phyloP scores from a whole-genome alignment of 441 rosid species.

The Adansonia gregorii region DNA sequence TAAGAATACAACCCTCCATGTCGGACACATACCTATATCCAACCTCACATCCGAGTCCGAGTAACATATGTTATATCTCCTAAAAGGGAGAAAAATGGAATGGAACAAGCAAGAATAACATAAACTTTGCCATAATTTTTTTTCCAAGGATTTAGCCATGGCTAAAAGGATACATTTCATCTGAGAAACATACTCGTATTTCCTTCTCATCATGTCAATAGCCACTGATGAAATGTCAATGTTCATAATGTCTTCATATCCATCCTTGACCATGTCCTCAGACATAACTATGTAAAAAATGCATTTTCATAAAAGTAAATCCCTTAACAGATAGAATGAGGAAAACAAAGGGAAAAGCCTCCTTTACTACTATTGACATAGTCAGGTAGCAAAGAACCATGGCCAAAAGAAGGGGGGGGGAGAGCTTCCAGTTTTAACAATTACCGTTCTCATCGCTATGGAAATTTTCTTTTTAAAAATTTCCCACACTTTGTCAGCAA shows the following conservation, averaged over 20 bases:
- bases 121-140: too few relatives aligned
- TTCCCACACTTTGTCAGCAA: background rate
- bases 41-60: too few relatives aligned
- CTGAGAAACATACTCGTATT: constrained; percentile 69
- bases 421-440: too few relatives aligned
- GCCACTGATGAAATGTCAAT: constrained; percentile 85
- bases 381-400: too few relatives aligned
- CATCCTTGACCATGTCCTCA: constrained; percentile 95
- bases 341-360: background rate
- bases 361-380: background rate
- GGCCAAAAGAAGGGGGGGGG: too few relatives aligned
- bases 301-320: background rate
- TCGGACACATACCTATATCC: too few relatives aligned
- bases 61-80: too few relatives aligned
- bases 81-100: background rate
- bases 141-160: background rate
- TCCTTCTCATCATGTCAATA: constrained; percentile 75
- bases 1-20: too few relatives aligned
- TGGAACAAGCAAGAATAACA: background rate
- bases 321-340: background rate
- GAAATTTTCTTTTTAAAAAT: background rate
- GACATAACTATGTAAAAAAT: constrained; percentile 67
- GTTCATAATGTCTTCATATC: constrained; percentile 76
- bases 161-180: constrained; percentile 71
- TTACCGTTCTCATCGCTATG: too few relatives aligned